Conservation (phyloP, 1,284 basidiomycete genomes). For the Malassezia globosa region DNA sequence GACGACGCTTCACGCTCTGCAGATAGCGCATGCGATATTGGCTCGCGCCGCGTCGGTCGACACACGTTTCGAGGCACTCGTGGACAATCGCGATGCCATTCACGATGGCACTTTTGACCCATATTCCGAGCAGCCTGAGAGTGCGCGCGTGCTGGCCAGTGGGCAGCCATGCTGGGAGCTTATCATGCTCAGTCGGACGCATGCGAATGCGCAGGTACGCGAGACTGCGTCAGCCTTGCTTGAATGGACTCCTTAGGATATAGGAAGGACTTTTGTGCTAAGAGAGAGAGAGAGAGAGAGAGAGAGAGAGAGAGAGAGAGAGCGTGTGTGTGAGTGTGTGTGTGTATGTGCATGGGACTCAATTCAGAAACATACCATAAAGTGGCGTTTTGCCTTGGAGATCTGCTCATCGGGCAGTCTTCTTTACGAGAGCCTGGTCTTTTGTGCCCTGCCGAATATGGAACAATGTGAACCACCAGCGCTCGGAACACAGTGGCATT, state of each 20-base stretch:
- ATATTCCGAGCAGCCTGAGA: slow-evolving; percentile 11
- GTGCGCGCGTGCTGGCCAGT: slow-evolving; percentile 17
- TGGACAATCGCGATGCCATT: slow-evolving; percentile 73
- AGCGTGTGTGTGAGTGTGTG: too few relatives aligned
- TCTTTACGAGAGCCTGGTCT: too few relatives aligned
- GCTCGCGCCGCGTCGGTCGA: slow-evolving; percentile 54
- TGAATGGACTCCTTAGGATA: slow-evolving; percentile 7
- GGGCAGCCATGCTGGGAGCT: slow-evolving; percentile 19
- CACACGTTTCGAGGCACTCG: slow-evolving; percentile 65
- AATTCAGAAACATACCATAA: too few relatives aligned
- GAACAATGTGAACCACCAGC: too few relatives aligned
- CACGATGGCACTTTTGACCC: slow-evolving; percentile 18
- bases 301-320: too few relatives aligned
- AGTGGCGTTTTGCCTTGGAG: too few relatives aligned
- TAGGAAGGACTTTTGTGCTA: too few relatives aligned
- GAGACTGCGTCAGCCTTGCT: slow-evolving; percentile 12
- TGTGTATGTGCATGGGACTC: too few relatives aligned
- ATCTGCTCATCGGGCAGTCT: too few relatives aligned
- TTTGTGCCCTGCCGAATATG: too few relatives aligned
- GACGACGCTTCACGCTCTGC: slow-evolving; percentile 58
- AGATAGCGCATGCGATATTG: slow-evolving; percentile 62
- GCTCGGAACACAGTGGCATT: too few relatives aligned
- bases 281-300: too few relatives aligned
- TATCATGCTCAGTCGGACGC: slow-evolving; percentile 4
- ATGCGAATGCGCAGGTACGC: slow-evolving; percentile 18